phyloP scores from a whole-genome alignment of 148 eudicot species.

The Camellia granthamiana region DNA sequence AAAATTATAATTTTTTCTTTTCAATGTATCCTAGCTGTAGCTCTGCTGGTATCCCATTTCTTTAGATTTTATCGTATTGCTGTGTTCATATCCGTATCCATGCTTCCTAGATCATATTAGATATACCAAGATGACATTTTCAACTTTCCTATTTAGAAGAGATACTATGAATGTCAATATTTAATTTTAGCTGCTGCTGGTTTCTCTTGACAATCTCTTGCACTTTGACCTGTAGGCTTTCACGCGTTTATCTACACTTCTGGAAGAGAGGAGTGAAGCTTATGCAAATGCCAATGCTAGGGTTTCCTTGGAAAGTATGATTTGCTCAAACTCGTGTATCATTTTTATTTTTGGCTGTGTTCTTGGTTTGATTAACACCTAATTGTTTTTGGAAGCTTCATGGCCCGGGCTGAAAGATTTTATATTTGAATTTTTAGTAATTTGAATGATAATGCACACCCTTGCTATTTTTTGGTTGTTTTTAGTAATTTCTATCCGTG shows the following conservation, averaged over 20 bases:
- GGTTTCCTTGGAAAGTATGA: slow-evolving; percentile 82
- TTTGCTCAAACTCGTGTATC: background rate
- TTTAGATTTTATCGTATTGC: too few relatives aligned
- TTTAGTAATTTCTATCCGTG: background rate
- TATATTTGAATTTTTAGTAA: background rate
- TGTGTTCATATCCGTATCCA: too few relatives aligned
- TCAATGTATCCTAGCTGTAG: too few relatives aligned
- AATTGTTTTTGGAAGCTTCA: background rate
- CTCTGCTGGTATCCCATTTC: too few relatives aligned
- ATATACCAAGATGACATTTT: background rate
- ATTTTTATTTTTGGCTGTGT: background rate
- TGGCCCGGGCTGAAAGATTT: background rate
- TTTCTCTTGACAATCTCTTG: background rate
- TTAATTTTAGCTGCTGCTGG: background rate
- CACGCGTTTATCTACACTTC: slow-evolving; percentile 50
- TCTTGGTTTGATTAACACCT: background rate
- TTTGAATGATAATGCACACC: background rate
- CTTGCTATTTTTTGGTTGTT: background rate
- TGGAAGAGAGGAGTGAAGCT: slow-evolving; percentile 72
- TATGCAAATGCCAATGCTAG: slow-evolving; percentile 71
- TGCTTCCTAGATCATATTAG: too few relatives aligned
- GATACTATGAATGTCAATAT: background rate
- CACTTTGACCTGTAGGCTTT: slow-evolving; percentile 45
- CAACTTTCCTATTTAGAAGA: slow-evolving; percentile 7
- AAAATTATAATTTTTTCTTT: too few relatives aligned